Evolutionary conservation across 2,329 filamentous ascomycete species (phyloP), one percentile per base, ranked within the genome.

Genomic region (Talaromyces atroroseus): DNA sequence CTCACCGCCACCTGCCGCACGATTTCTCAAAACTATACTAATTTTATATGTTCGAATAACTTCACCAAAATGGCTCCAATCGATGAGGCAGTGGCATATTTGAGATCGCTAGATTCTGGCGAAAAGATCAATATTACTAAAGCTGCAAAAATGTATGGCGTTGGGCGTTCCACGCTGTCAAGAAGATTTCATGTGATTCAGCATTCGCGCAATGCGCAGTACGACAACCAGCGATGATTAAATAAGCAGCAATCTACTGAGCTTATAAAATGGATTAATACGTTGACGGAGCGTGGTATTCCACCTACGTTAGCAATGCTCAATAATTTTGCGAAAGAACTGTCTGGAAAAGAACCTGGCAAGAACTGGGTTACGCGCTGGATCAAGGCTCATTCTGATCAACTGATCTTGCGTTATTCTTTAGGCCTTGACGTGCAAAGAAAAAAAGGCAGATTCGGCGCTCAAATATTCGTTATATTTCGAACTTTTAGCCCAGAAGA

Each of bases 391-490:
- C 40, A 53, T 42, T 32, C 40, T 24, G 40, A 46, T 46, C 10
- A 46, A 18, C 8, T 53, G 11, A 47, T 53, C 21, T 53, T 24
- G 34, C 23, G 23, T 10, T 50, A 21, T 34, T 34, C 48, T 14
- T 34, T 16, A 5, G 48, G 26, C 36, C 36, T 53, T 14, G 14
- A 53, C 16, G 23, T 20, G 18, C 40, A 45, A 12, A 46, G 51
- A 21, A 45, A 53, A 16, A 46, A 45, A n/a, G 51, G 51, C 12
- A 16, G 51, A 54, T 47, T 54, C 24, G 20, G 42, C 26, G 46
- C n/a, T 32, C 8, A 54, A 54, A 48, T 54, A 54, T 34, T 18
- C 18, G 5, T 40, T 46, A 36, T 52, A 52, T 32, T 52, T 52
- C 32, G 34, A 40, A 18, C 49, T 52, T 44, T 4, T 52, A 16